Base-by-base conservation (phyloP, 225 moss, liverwort and hornwort species). In the Pleurozium schreberi region DNA sequence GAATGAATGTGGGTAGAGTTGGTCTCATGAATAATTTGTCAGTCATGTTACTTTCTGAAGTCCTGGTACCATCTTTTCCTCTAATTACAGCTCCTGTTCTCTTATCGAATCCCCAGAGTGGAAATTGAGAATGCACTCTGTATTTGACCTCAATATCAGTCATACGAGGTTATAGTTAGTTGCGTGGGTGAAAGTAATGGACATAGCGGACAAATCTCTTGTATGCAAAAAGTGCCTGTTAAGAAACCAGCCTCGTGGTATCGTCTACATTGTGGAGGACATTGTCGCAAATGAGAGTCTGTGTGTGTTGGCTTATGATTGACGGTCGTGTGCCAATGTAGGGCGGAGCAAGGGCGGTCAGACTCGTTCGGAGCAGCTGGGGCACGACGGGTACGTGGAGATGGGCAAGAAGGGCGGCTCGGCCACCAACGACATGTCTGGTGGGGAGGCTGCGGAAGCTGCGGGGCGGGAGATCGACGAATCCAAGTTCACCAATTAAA, bases 331-430 rank as follows among this genome's bases (percentile, higher is more conserved):
- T 61, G 61, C 2, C 13, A 12, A 27, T 61, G 27, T 50, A 92
- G 93, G 93, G 59, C 91, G 93, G 38, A 90, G 94, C 81, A 95
- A 93, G 74, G 96, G 95, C 27, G 96, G 96, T 0, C 90, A 92
- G 28, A 7, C 91, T 7, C 94, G 96, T 14, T 86, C 96, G 1
- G 90, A 90, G 75, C 95, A 94, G 87, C 67, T 96, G 30, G 96
- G 96, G 0, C 93, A 91, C 31, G 96, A 96, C 6, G 96, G 95
- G 4, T 96, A 95, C 31, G 93, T 66, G 42, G 91, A 95, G 65
- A 96, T 95, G 96, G 96, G 95, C 42, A 93, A 93, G 69, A 96
- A 95, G 57, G 96, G 95, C 0, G 96, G 95, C 0, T 89, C 94
- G 26, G 91, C 96, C 2, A 94, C 91, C 4, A 86, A 36, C 9